These are phyloP conservation scores for Ceratocystis huliohia DNA, from an alignment of 2,329 filamentous ascomycete genomes.

Conservation along the genomic window DNA sequence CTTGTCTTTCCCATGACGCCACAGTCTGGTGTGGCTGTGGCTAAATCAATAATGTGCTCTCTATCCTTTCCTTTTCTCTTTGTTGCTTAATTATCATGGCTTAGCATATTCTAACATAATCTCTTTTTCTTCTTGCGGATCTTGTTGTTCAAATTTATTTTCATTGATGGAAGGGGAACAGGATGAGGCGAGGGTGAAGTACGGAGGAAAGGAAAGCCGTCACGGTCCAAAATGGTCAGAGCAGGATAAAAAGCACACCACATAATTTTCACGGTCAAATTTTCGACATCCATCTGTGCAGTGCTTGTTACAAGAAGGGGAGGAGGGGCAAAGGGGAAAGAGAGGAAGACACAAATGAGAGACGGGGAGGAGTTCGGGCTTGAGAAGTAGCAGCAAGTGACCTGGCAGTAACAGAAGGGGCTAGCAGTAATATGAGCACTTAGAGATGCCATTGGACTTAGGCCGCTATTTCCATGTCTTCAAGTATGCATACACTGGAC, in stretches of 20 bases:
- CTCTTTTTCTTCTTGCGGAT: not conserved
- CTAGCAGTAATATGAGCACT: not conserved
- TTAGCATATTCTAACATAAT: not conserved
- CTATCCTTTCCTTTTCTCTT: not conserved
- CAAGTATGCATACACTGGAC: not conserved
- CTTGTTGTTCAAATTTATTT: constrained; percentile 10
- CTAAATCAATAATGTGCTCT: not conserved
- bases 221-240: not conserved
- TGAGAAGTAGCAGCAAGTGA: not conserved
- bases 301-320: constrained; percentile 1
- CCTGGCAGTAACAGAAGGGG: not conserved
- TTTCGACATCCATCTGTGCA: constrained; percentile 1
- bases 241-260: constrained; percentile 2
- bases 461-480: not conserved
- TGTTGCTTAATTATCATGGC: not conserved
- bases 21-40: not conserved
- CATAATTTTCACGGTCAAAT: constrained; percentile 1
- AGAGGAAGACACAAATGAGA: not conserved
- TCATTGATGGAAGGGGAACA: constrained; percentile 7
- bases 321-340: not conserved
- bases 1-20: not conserved
- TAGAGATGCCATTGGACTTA: not conserved
- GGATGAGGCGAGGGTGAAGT: not conserved
- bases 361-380: not conserved
- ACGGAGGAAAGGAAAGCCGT: not conserved